Base-by-base conservation (phyloP, 2,329 filamentous ascomycete species). In the Diaporthe citrichinensis region DNA sequence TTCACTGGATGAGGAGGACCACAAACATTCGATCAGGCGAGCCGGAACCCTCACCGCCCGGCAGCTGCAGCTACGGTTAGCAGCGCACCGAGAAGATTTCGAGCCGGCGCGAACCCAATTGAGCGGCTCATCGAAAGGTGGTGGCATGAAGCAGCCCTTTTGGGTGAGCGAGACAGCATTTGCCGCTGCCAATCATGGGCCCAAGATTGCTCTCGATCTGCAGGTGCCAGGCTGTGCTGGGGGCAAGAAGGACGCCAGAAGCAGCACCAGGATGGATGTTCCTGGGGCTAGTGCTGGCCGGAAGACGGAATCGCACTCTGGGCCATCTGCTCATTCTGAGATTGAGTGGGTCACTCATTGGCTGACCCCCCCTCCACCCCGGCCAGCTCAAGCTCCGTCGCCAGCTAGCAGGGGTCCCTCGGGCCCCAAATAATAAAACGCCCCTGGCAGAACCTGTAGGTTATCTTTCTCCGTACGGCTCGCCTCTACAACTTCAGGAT, bases 301-400 rank as follows among this genome's bases (percentile, higher is more conserved):
- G 82, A 82, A 81, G 77, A 74, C 83, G 82, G 83, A 80, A 83
- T 74, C 69, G 75, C 71, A 77, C 78, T 76, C 77, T 78, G 75
- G 72, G 53, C 71, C 78, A 82, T 84, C 82, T 83, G 80, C 82
- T 83, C 82, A 84, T 84, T 82, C 80, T 83, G 79, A 78, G 78
- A 79, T 46, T 73, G 58, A 55, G 75, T 76, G 75, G 75, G 67
- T 41, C 58, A 53, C 51, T n/a, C 36, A 72, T 74, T 76, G 75
- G 75, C 75, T 71, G 67, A 74, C 61, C 46, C 17, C 46, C 36
- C 28, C 28, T 28, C 58, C n/a, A 25, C 49, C 46, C 57, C 46
- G 39, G 57, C 36, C 69, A 59, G 49, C 53, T 12, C 55, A 65
- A 62, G 59, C 68, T 58, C 61, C 51, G 41, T 36, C n/a, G 67